phyloP scores from a whole-genome alignment of 345 rosid genomes.

The Acer campestre region DNA sequence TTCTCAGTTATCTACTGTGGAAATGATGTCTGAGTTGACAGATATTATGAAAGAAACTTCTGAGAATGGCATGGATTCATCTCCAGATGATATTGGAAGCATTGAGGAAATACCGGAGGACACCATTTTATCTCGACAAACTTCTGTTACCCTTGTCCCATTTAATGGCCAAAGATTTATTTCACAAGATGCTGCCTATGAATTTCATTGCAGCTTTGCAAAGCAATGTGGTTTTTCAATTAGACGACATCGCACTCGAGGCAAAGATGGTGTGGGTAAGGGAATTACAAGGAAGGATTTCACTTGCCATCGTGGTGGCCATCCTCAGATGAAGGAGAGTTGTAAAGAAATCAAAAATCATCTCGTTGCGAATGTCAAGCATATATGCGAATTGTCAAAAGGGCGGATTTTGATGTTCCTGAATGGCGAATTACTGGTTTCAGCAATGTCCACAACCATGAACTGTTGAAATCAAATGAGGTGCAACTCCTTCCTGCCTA shows the following conservation, averaged over 20 bases:
- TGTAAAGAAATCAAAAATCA: slow-evolving; percentile 60
- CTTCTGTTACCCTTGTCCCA: slow-evolving; percentile 58
- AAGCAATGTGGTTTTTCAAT: slow-evolving; percentile 69
- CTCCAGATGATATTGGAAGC: slow-evolving; percentile 48
- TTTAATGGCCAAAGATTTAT: slow-evolving; percentile 61
- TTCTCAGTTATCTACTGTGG: slow-evolving; percentile 14
- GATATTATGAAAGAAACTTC: slow-evolving; percentile 47
- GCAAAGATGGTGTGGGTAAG: slow-evolving; percentile 71
- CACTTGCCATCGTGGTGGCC: slow-evolving; percentile 74
- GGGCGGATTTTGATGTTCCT: slow-evolving; percentile 60
- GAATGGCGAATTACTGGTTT: slow-evolving; percentile 67
- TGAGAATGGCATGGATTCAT: slow-evolving; percentile 42
- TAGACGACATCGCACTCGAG: slow-evolving; percentile 62
- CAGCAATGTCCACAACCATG: slow-evolving; percentile 61
- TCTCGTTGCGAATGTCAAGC: slow-evolving; percentile 68
- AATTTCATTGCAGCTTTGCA: slow-evolving; percentile 66
- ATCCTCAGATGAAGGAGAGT: slow-evolving; percentile 58
- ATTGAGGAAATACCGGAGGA: slow-evolving; percentile 51
- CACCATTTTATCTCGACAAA: slow-evolving; percentile 53
- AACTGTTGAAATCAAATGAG: slow-evolving; percentile 51
- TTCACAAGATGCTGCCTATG: slow-evolving; percentile 70
- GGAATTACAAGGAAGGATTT: slow-evolving; percentile 67
- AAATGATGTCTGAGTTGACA: slow-evolving; percentile 43
- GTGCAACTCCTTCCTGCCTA: slow-evolving; percentile 50
- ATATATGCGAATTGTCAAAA: slow-evolving; percentile 62